Evolutionary conservation across 2,329 filamentous ascomycete genomes (phyloP), one percentile per base, ranked within the genome.

Genomic region (Thelonectria olida): DNA sequence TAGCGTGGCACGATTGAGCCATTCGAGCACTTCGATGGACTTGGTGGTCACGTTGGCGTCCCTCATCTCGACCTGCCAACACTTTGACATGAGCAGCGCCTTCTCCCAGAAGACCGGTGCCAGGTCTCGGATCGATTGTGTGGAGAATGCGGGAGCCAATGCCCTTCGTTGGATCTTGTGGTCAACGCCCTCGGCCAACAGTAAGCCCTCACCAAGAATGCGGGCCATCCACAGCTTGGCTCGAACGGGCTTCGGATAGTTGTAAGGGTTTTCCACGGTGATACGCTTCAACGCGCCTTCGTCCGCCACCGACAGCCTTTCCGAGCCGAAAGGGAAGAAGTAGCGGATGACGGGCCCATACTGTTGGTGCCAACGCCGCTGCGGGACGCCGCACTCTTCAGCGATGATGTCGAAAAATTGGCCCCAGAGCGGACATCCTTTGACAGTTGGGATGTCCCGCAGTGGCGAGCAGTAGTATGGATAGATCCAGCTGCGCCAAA

Each of bases 1-100:
- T 6, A 79, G 58, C 0, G 75, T 62, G 7, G 66, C 59, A 6
- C 66, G 28, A 0, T 66, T 68, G 5, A 64, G 61, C 66, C 66
- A 68, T 19, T 65, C 66, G 0, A 47, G 61, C 2, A 67, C 64
- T 7, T 67, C 55, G 0, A 67, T 39, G 2, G 39, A 23, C 20
- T 44, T 23, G 2, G 44, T 52, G 7, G 49, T 31, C 1, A 8
- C n/a, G 7, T 49, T 12, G 1, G 12, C 22, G 4, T 58, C 23
- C 2, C 27, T 36, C 1, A 67, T 64, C 1, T 50, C 44, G 7
- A 50, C n/a, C n/a, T n/a, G 54, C 2, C 64, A 63, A 0, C 61
- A 51, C 0, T 20, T 27, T 2, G 62, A 61, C 1, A 67, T 47
- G n/a, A 67, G 51, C 7, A 63, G 61, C 2, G 65, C 61, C 6